These are phyloP conservation scores for Harringtonia lauricola DNA, from an alignment of 2,329 filamentous ascomycete species.

Conservation along the genomic window DNA sequence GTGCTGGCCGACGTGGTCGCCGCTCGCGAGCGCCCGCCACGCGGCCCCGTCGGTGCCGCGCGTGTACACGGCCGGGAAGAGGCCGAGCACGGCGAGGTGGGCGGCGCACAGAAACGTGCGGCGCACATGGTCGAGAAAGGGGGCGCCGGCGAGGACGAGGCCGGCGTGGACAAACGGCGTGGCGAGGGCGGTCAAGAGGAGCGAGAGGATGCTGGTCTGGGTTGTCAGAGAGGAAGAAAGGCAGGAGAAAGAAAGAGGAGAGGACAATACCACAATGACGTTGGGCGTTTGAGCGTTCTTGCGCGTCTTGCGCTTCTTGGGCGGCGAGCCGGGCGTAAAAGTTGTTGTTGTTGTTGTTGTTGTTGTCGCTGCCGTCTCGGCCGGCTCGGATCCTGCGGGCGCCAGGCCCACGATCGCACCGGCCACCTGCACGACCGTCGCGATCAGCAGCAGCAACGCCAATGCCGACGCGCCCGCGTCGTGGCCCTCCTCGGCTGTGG, in stretches of 20 bases:
- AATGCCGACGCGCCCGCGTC: conserved; percentile 15
- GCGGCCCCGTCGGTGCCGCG: conserved; percentile 63
- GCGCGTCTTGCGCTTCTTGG: conserved; percentile 26
- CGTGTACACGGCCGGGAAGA: conserved; percentile 74
- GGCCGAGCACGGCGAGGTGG: conserved; percentile 68
- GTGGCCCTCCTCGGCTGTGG: conserved; percentile 8
- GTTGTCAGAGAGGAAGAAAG: background rate
- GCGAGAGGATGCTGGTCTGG: conserved; percentile 33
- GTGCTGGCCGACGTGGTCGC: conserved; percentile 29
- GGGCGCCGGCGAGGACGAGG: conserved; percentile 84
- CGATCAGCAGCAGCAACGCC: conserved; percentile 18
- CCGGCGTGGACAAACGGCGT: conserved; percentile 51
- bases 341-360: conserved; percentile 33
- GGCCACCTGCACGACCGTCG: conserved; percentile 19
- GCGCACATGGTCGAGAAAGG: conserved; percentile 66
- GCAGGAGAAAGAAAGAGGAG: conserved; percentile 2
- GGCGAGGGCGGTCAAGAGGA: conserved; percentile 56
- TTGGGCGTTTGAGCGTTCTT: conserved; percentile 32
- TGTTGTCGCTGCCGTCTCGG: conserved; percentile 13
- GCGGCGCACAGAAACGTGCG: conserved; percentile 73
- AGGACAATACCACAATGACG: conserved; percentile 28
- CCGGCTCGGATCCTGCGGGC: conserved; percentile 35
- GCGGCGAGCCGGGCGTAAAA: too few relatives aligned
- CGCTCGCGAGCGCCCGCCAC: conserved; percentile 56
- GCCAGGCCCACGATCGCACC: conserved; percentile 57